Conservation (phyloP, 2,329 filamentous ascomycete genomes). For the Rachicladosporium sp. region DNA sequence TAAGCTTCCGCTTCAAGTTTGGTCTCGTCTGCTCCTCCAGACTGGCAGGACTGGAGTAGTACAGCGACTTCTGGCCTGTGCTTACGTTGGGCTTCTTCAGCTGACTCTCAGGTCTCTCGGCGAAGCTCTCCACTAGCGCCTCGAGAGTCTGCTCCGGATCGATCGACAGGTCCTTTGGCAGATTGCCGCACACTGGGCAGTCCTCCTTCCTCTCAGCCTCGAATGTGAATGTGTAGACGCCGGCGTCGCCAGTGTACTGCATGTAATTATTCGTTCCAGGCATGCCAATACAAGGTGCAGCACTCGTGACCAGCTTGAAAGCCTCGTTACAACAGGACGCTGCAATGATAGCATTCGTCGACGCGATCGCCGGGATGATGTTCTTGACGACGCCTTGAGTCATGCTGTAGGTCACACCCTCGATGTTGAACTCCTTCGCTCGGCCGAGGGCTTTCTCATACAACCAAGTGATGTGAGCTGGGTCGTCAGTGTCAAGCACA, state of each 20-base stretch:
- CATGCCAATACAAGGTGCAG: slow-evolving; percentile 66
- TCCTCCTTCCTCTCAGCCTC: slow-evolving; percentile 87
- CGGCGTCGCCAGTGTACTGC: slow-evolving; percentile 97
- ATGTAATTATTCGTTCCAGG: slow-evolving; percentile 74
- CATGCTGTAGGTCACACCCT: slow-evolving; percentile 85
- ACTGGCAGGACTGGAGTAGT: slow-evolving; percentile 72
- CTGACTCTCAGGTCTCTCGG: slow-evolving; percentile 75
- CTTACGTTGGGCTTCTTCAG: slow-evolving; percentile 86
- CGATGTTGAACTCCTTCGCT: slow-evolving; percentile 77
- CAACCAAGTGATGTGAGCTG: slow-evolving; percentile 95
- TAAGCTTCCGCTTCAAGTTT: slow-evolving; percentile 68
- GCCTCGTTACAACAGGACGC: slow-evolving; percentile 95
- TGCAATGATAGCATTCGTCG: slow-evolving; percentile 92
- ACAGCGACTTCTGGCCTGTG: slow-evolving; percentile 70
- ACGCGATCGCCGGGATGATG: slow-evolving; percentile 96
- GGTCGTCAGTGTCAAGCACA: slow-evolving; percentile 84
- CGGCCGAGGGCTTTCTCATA: slow-evolving; percentile 73
- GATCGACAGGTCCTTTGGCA: slow-evolving; percentile 62
- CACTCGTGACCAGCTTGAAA: slow-evolving; percentile 77
- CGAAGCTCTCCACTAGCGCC: slow-evolving; percentile 75
- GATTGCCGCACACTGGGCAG: slow-evolving; percentile 83
- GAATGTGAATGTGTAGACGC: slow-evolving; percentile 96
- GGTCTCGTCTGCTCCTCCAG: slow-evolving; percentile 73
- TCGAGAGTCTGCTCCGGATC: slow-evolving; percentile 61
- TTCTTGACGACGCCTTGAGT: slow-evolving; percentile 98